phyloP scores from a whole-genome alignment of 1,284 basidiomycete genomes.

The Boletus mariae region DNA sequence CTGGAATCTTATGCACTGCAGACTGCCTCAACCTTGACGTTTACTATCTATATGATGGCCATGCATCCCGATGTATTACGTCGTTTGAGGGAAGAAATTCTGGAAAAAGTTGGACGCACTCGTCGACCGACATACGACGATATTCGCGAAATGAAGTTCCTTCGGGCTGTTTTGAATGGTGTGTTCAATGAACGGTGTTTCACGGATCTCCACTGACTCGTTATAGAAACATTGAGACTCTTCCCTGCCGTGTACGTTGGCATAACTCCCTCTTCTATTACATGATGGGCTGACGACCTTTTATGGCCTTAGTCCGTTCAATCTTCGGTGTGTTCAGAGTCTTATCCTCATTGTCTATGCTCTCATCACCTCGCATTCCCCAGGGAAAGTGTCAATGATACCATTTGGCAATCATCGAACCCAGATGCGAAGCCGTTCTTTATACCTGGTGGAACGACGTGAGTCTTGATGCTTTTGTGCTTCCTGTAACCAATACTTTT shows the following conservation, averaged over 20 bases:
- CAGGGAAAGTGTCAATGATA: conserved; percentile 40
- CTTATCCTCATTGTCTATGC: background rate
- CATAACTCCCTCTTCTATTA: background rate
- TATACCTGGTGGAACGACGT: conserved; percentile 52
- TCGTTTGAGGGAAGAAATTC: conserved; percentile 53
- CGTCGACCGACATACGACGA: conserved; percentile 51
- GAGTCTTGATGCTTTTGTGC: conserved; percentile 8
- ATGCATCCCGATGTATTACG: conserved; percentile 43
- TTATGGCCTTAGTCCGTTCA: conserved; percentile 42
- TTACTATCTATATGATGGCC: conserved; percentile 52
- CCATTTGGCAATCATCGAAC: conserved; percentile 43
- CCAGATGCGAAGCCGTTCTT: conserved; percentile 48
- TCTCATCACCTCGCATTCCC: background rate
- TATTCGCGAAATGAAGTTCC: conserved; percentile 53
- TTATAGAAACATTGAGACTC: conserved; percentile 52
- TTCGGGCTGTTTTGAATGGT: conserved; percentile 61
- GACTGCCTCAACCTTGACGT: conserved; percentile 52
- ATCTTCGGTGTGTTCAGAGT: conserved; percentile 36
- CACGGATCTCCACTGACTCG: background rate
- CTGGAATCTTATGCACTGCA: conserved; percentile 25
- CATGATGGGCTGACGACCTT: background rate
- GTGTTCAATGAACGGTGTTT: conserved; percentile 6
- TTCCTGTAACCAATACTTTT: conserved; percentile 1
- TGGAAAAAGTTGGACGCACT: conserved; percentile 44
- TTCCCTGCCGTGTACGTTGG: conserved; percentile 55